Conservation (phyloP, 2,329 filamentous ascomycete species). For the Ophidiomyces ophidiicola region DNA sequence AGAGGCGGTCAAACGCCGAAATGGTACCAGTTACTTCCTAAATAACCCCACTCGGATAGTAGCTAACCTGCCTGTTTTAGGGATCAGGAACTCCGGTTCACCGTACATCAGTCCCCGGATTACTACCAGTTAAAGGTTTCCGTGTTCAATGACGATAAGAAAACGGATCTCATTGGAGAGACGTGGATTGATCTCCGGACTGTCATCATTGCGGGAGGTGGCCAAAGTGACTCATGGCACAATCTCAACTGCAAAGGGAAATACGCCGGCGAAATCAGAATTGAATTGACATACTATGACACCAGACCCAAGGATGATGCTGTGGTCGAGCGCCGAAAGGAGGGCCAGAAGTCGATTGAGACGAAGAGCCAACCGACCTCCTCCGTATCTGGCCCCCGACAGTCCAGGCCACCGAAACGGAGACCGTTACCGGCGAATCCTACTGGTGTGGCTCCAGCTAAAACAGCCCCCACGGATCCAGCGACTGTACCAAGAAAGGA, state of each 20-base stretch:
- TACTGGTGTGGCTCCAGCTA: constrained; percentile 38
- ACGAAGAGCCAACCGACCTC: constrained; percentile 21
- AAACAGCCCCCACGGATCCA: constrained; percentile 29
- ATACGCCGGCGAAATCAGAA: constrained; percentile 86
- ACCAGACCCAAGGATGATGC: constrained; percentile 69
- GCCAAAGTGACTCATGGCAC: constrained; percentile 92
- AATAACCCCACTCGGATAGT: not conserved
- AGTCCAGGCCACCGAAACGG: constrained; percentile 59
- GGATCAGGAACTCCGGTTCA: constrained; percentile 95
- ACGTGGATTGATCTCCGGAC: constrained; percentile 73
- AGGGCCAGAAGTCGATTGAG: constrained; percentile 28
- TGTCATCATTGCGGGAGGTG: constrained; percentile 73
- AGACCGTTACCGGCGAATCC: constrained; percentile 74
- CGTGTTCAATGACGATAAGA: constrained; percentile 97
- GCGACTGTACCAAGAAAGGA: constrained; percentile 4
- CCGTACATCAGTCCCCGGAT: constrained; percentile 88
- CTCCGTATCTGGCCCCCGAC: constrained; percentile 35
- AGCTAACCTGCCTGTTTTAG: constrained; percentile 46
- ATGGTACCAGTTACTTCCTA: constrained; percentile 55
- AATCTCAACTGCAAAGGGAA: constrained; percentile 76
- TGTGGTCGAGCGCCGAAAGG: constrained; percentile 43
- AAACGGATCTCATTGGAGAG: constrained; percentile 91
- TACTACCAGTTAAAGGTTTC: constrained; percentile 94
- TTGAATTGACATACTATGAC: constrained; percentile 96
- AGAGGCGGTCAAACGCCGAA: constrained; percentile 87